Evolutionary conservation across 1,284 basidiomycete species (phyloP).

Genomic region (Fomitopsis palustris): DNA sequence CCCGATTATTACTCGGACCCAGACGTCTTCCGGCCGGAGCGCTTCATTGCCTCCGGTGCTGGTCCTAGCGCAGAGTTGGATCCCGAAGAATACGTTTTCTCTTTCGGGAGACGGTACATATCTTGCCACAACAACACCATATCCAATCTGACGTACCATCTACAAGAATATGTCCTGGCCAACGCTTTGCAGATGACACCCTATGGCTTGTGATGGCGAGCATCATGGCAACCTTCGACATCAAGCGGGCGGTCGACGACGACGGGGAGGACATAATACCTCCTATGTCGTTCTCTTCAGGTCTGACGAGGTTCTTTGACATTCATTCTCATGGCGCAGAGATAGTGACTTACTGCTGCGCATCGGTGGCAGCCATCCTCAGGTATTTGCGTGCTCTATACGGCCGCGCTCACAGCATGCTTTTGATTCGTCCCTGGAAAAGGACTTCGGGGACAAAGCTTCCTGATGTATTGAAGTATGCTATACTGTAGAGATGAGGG

Average conservation of each 20-base stretch:
- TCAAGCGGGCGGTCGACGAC: background rate
- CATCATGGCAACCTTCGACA: slow-evolving; percentile 1
- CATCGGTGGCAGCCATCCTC: background rate
- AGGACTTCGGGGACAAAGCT: no score
- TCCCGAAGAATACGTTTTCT: slow-evolving; percentile 19
- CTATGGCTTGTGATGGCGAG: background rate
- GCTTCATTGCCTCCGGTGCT: slow-evolving; percentile 17
- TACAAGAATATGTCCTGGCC: background rate
- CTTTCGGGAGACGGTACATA: slow-evolving; percentile 12
- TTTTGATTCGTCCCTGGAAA: background rate
- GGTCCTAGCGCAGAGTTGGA: slow-evolving; percentile 19
- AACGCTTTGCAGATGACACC: background rate
- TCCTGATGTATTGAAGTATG: no score
- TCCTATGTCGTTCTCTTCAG: background rate
- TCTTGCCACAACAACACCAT: background rate
- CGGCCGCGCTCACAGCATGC: background rate
- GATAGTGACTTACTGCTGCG: background rate
- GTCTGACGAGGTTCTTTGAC: background rate
- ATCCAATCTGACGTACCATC: background rate
- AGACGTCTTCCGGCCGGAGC: slow-evolving; percentile 20
- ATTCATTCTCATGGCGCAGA: background rate
- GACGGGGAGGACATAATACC: background rate
- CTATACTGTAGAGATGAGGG: no score
- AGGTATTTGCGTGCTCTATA: background rate
- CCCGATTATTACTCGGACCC: slow-evolving; percentile 17